Evolutionary conservation across 495 filamentous ascomycete species (phyloP).

Genomic region (Hypoxylon trugodes): DNA sequence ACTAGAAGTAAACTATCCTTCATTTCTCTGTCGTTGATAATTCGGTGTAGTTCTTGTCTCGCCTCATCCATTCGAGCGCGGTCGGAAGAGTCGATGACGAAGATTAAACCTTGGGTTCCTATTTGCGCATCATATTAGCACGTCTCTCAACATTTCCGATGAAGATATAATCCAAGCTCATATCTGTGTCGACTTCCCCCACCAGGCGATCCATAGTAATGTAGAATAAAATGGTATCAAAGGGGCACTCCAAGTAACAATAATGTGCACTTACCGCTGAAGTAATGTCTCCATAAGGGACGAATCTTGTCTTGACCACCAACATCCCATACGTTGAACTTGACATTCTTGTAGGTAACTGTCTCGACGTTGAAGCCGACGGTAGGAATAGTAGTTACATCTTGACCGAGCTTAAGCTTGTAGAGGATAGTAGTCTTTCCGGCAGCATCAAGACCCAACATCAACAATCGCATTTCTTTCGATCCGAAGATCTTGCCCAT

Average conservation of each 20-base stretch:
- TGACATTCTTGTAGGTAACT: slow-evolving; percentile 98
- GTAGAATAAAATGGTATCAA: too few species aligned
- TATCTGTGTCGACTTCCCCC: too few species aligned
- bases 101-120: slow-evolving; percentile 97
- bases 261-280: slow-evolving; percentile 85
- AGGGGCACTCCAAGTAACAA: too few species aligned
- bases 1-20: slow-evolving; percentile 92
- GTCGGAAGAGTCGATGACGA: slow-evolving; percentile 95
- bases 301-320: slow-evolving; percentile 99
- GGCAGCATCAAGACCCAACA: slow-evolving; percentile 96
- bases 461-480: slow-evolving; percentile 97
- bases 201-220: not conserved
- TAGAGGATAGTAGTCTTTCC: slow-evolving; percentile 99
- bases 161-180: too few species aligned
- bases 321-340: slow-evolving; percentile 99
- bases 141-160: too few species aligned
- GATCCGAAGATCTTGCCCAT: slow-evolving; percentile 98
- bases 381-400: slow-evolving; percentile 98
- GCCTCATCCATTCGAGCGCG: slow-evolving; percentile 88
- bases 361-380: slow-evolving; percentile 99
- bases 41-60: slow-evolving; percentile 86
- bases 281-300: slow-evolving; percentile 98
- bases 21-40: slow-evolving; percentile 98
- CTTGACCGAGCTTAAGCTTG: slow-evolving; percentile 97
- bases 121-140: slow-evolving; percentile 13